A percentile compares a stretch with the other conserved stretches of the same genome.
phyloP scores from a whole-genome alignment of 176 grass and related monocot species.

The Chloris gayana region DNA sequence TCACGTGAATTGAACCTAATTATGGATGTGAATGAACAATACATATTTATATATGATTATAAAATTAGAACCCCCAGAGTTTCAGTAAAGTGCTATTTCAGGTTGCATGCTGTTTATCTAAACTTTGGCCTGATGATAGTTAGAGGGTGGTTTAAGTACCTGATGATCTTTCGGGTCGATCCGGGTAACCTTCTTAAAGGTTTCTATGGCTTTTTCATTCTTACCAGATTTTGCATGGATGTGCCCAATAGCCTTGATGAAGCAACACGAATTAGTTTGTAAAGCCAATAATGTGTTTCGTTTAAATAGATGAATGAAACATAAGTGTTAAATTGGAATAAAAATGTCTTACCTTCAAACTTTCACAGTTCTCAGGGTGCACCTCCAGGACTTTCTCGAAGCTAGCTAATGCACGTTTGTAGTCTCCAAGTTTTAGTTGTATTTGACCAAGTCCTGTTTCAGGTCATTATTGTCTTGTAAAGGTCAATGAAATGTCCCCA shows the following conservation, averaged over 20 bases:
- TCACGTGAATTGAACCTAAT: too few species aligned
- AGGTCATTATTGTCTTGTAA: slow-evolving; percentile 36
- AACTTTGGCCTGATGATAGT: not conserved
- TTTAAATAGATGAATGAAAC: slow-evolving; percentile 28
- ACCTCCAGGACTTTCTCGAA: slow-evolving; percentile 95
- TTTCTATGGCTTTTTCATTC: slow-evolving; percentile 89
- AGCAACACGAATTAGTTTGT: slow-evolving; percentile 33
- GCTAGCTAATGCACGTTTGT: slow-evolving; percentile 72
- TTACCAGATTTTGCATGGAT: slow-evolving; percentile 71
- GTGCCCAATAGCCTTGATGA: slow-evolving; percentile 78
- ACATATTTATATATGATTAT: not conserved
- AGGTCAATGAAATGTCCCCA: slow-evolving; percentile 13
- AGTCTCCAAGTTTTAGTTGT: slow-evolving; percentile 84
- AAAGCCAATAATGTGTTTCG: not conserved
- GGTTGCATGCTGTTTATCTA: not conserved
- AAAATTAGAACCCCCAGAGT: not conserved
- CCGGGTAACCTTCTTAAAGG: slow-evolving; percentile 83
- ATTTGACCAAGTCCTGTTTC: slow-evolving; percentile 84
- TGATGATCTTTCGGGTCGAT: slow-evolving; percentile 97
- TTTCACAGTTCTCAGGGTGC: slow-evolving; percentile 92
- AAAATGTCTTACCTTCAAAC: slow-evolving; percentile 64
- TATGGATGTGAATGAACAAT: not conserved
- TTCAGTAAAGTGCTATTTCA: not conserved
- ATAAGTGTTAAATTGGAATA: slow-evolving; percentile 5
- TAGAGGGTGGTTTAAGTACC: slow-evolving; percentile 40